phyloP scores from a whole-genome alignment of 2,329 filamentous ascomycete species.

The Phaeosphaeriaceae sp. region DNA sequence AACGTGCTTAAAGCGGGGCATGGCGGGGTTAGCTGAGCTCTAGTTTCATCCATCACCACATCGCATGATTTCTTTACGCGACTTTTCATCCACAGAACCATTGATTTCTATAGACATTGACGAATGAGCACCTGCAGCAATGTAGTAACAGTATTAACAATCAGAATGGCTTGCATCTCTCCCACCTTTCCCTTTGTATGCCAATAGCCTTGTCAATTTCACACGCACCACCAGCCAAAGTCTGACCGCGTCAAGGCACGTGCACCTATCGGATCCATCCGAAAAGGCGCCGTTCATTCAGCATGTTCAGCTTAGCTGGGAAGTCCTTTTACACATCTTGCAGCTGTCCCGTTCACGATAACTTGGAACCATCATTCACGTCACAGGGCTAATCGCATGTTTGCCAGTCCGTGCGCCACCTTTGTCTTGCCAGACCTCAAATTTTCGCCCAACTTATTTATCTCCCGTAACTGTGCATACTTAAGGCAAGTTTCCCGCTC shows the following conservation, averaged over 20 bases:
- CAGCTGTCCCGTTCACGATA: conserved; percentile 24
- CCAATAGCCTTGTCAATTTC: no score
- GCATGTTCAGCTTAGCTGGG: conserved; percentile 33
- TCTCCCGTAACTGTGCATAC: not conserved
- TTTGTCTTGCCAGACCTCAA: conserved; percentile 1
- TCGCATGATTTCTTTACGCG: not conserved
- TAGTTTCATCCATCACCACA: not conserved
- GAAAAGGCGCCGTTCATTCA: conserved; percentile 30
- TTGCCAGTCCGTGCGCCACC: conserved; percentile 1
- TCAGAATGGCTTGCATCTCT: no score
- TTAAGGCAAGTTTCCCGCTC: no score
- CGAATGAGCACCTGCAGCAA: no score
- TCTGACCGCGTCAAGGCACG: conserved; percentile 20
- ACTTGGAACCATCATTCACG: conserved; percentile 1
- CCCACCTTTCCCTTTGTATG: no score
- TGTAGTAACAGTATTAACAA: no score
- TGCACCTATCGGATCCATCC: conserved; percentile 29
- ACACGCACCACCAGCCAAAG: not conserved
- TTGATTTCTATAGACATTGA: no score
- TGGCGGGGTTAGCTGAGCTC: not conserved
- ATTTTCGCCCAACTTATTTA: conserved; percentile 3
- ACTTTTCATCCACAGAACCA: no score
- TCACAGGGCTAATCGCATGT: conserved; percentile 6
- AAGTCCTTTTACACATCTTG: conserved; percentile 35
- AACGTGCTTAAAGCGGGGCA: conserved; percentile 2